Percentiles rank a stretch among this genome's conserved stretches.
Evolutionary conservation across 495 filamentous ascomycete species (phyloP).

Genomic region (Podospora pseudoanserina): DNA sequence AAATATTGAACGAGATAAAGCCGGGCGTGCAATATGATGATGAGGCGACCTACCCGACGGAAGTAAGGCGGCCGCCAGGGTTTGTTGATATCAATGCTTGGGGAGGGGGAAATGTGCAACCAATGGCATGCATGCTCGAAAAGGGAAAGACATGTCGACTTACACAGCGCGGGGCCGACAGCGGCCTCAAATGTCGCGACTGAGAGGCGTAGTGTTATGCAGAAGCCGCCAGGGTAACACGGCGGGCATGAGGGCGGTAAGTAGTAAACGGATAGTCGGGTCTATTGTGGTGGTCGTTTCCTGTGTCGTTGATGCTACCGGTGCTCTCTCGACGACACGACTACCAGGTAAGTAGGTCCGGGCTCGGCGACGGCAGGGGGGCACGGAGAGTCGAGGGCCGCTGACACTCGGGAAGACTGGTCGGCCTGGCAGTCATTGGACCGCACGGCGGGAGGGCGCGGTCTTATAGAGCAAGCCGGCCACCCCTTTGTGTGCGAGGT

Average conservation of each 20-base stretch:
- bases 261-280: too few relatives aligned
- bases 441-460: background rate
- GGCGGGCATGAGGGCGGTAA: background rate
- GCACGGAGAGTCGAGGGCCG: background rate
- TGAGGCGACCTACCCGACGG: background rate
- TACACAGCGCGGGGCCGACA: background rate
- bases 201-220: background rate
- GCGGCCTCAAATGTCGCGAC: conserved; percentile 1
- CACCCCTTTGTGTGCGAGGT: conserved; percentile 2
- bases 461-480: conserved; percentile 8
- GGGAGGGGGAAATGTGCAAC: background rate
- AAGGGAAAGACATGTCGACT: background rate
- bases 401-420: background rate
- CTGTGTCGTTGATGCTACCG: background rate
- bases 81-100: conserved; percentile 6
- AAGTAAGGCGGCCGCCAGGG: conserved; percentile 1
- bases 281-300: too few relatives aligned
- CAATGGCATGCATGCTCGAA: background rate
- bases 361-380: background rate
- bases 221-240: background rate
- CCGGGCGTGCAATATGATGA: background rate
- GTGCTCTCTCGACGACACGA: background rate
- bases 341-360: background rate
- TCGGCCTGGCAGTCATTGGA: background rate
- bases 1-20: background rate